These are phyloP conservation scores for Cucumis sativus DNA, from an alignment of 306 rosid species.

Conservation along the genomic window Cucumber_9930_V3 NC_026657.2:32851001-32851500, in stretches of 20 bases:
- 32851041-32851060: constrained; percentile 85
- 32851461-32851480: constrained; percentile 48
- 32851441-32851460: constrained; percentile 70
- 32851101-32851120: constrained; percentile 63
- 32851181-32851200: too few species aligned
- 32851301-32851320: too few species aligned
- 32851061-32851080: constrained; percentile 80
- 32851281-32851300: too few species aligned
- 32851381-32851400: too few species aligned
- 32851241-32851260: too few species aligned
- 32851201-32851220: too few species aligned
- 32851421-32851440: constrained; percentile 30
- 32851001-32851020: constrained; percentile 77
- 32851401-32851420: background rate
- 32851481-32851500: constrained; percentile 86
- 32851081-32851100: constrained; percentile 79
- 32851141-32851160: background rate
- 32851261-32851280: too few species aligned
- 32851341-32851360: too few species aligned
- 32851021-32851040: constrained; percentile 81
- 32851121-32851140: background rate
- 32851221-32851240: too few species aligned
- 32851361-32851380: too few species aligned
- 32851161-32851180: background rate
- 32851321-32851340: too few species aligned